Percentiles rank a stretch among this genome's conserved stretches.
Evolutionary conservation across 1,139 yeast genomes (phyloP).

Genomic region (Zygosaccharomyces sapae): DNA sequence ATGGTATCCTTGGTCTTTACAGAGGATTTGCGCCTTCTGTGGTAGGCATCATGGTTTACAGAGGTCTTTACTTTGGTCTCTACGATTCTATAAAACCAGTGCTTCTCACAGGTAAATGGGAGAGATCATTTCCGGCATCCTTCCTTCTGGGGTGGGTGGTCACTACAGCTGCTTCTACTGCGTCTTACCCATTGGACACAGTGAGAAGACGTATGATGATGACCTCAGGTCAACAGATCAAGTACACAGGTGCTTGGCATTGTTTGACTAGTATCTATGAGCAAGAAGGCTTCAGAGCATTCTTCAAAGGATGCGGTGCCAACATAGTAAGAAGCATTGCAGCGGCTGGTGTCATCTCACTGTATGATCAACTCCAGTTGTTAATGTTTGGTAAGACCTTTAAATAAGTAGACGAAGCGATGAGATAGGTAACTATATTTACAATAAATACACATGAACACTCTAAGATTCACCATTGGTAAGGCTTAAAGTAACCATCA

Average conservation of each 20-base stretch:
- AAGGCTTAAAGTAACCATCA: neutral
- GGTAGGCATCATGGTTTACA: conserved; percentile 74
- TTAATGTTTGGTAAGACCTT: conserved; percentile 71
- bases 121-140: conserved; percentile 68
- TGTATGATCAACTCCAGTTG: conserved; percentile 74
- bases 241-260: conserved; percentile 71
- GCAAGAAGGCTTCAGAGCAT: conserved; percentile 65
- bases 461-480: neutral
- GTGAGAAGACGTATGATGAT: conserved; percentile 88
- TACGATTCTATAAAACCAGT: conserved; percentile 78
- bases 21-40: conserved; percentile 84
- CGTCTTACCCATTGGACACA: conserved; percentile 79
- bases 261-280: conserved; percentile 69
- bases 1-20: conserved; percentile 77
- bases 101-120: conserved; percentile 65
- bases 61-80: conserved; percentile 80
- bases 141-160: conserved; percentile 77
- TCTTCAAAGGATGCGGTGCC: conserved; percentile 86
- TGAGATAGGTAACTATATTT: neutral
- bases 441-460: neutral
- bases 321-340: conserved; percentile 86
- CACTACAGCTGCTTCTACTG: conserved; percentile 76
- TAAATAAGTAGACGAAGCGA: conserved; percentile 37
- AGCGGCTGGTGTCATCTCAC: conserved; percentile 80
- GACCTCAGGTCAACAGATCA: conserved; percentile 78